Conservation (phyloP, 164 flowering plant genomes). For the Brasenia schreberi region DNA sequence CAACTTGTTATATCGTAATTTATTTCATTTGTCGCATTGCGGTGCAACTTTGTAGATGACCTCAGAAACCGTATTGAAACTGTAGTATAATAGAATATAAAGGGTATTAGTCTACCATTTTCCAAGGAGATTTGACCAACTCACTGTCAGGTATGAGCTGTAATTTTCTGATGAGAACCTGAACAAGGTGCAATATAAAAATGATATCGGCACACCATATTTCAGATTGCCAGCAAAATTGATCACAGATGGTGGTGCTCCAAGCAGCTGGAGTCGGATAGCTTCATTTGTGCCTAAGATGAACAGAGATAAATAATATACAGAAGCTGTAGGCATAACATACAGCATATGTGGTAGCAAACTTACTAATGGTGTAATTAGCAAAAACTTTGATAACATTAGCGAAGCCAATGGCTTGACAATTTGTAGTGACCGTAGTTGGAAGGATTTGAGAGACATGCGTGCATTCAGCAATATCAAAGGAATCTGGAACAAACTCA, state of each 20-base stretch:
- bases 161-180: too few relatives aligned
- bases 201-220: constrained; percentile 61
- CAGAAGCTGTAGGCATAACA: not conserved
- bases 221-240: constrained; percentile 84
- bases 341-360: constrained; percentile 2
- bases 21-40: too few relatives aligned
- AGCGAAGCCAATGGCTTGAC: constrained; percentile 47
- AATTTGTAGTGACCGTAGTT: constrained; percentile 44
- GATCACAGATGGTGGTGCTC: constrained; percentile 60
- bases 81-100: too few relatives aligned
- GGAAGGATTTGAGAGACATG: constrained; percentile 60
- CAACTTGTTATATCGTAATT: too few relatives aligned
- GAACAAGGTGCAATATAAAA: too few relatives aligned
- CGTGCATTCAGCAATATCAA: constrained; percentile 83
- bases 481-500: constrained; percentile 34
- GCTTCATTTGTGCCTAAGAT: constrained; percentile 61
- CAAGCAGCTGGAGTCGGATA: constrained; percentile 70
- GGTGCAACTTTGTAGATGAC: too few relatives aligned
- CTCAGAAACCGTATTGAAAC: too few relatives aligned
- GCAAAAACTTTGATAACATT: constrained; percentile 75
- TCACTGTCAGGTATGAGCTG: too few relatives aligned
- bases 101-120: too few relatives aligned
- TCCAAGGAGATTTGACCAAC: too few relatives aligned
- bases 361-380: constrained; percentile 83
- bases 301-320: constrained; percentile 8